Base-by-base conservation (phyloP, 805 yeast genomes). In the Debaryomyces castellii region DNA sequence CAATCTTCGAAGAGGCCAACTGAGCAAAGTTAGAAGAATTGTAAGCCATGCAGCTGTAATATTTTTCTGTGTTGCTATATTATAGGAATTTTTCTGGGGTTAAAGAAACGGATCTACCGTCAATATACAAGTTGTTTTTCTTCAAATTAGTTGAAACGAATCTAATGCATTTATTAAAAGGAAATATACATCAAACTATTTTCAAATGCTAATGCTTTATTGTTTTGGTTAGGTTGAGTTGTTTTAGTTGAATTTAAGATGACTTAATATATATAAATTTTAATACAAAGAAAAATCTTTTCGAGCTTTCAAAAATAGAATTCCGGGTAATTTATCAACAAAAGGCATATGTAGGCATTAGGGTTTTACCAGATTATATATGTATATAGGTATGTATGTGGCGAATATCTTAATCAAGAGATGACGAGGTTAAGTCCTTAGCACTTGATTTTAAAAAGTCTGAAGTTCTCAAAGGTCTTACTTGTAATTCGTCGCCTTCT, bases 381-480 rank as follows among this genome's bases (percentile, higher is more conserved):
- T 21, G 27, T 41, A 27, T 32, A 32, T 30, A 21, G 14, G 39
- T 32, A 37, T 14, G 24, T 23, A 34, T 16, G 24, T n/a, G 16
- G 22, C 39, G 17, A n/a, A 12, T 10, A 10, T 17, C 37, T 41
- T 51, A 59, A 41, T 59, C 63, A 9, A 59, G 45, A 5, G 50
- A 28, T 2, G 62, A 50, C 8, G 59, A 44, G 4, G 58, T 56
- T 10, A 59, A 51, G 12, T 27, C 33, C 6, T 21, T 11, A 14
- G 44, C 36, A 39, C 48, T 50, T 6, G 57, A 45, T 25, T 67
- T 72, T 36, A 80, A 64, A 52, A 89, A 89, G 58, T 89, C 96
- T 0, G 71, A 57, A 5, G 88, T 77, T 33, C 68, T 66, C 43
- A 89, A 71, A 5, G 94, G 87, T 48, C 94, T 74, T 50, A 88